phyloP scores from a whole-genome alignment of 202 grass and related monocot genomes.

The Musa balbisiana region DNA sequence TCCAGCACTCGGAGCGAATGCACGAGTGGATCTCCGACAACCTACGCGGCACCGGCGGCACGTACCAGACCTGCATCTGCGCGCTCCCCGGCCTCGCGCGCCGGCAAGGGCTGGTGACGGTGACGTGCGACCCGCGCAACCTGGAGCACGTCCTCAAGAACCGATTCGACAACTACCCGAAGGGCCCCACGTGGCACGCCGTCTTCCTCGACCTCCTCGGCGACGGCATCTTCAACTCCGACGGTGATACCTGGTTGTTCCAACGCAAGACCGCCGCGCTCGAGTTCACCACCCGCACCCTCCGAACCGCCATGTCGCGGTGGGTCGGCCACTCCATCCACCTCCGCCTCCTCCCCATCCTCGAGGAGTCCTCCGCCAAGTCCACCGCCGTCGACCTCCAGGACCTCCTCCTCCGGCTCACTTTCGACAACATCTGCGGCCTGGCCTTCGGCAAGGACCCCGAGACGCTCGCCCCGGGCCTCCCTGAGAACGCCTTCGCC shows the following conservation, averaged over 20 bases:
- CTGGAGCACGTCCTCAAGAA: slow-evolving; percentile 16
- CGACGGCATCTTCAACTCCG: slow-evolving; percentile 16
- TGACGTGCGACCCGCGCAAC: slow-evolving; percentile 17
- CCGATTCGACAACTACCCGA: slow-evolving; percentile 15
- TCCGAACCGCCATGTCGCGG: slow-evolving; percentile 13
- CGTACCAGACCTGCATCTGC: slow-evolving; percentile 25
- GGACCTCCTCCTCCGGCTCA: slow-evolving; percentile 17
- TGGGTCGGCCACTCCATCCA: slow-evolving; percentile 24
- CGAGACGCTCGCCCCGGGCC: slow-evolving; percentile 3
- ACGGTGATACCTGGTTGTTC: slow-evolving; percentile 5
- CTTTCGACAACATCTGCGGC: slow-evolving; percentile 25
- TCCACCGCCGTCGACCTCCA: slow-evolving; percentile 9
- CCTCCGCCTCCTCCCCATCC: slow-evolving; percentile 19
- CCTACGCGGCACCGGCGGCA: slow-evolving; percentile 15
- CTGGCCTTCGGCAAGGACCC: slow-evolving; percentile 23
- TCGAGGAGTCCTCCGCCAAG: neutral
- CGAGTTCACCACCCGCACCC: slow-evolving; percentile 17
- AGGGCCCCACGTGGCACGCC: slow-evolving; percentile 20
- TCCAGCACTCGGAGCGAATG: slow-evolving; percentile 1
- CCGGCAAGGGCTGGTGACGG: slow-evolving; percentile 5
- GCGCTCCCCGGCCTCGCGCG: slow-evolving; percentile 11
- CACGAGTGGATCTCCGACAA: slow-evolving; percentile 22
- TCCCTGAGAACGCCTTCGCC: slow-evolving; percentile 19
- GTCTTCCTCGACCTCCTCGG: slow-evolving; percentile 18
- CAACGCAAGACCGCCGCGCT: slow-evolving; percentile 18